Conservation (phyloP, 2,329 filamentous ascomycete species). For the Trichoderma koningii region DNA sequence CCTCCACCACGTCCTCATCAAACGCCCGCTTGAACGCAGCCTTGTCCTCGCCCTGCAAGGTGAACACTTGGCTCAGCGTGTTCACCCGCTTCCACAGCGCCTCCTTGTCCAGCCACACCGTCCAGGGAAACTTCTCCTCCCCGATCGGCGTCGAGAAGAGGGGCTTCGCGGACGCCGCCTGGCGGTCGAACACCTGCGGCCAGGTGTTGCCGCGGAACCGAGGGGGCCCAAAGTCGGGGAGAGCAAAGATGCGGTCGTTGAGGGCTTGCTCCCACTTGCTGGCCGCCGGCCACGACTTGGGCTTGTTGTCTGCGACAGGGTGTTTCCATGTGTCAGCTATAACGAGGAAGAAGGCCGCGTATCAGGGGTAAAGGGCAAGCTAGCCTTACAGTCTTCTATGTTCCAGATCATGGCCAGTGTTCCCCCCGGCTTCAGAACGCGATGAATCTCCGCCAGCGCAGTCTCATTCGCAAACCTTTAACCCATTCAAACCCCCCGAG, state of each 20-base stretch:
- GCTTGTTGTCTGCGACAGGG: conserved; percentile 60
- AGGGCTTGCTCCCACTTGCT: conserved; percentile 64
- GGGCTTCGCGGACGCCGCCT: conserved; percentile 50
- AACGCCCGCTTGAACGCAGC: conserved; percentile 53
- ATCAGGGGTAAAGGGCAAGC: neutral
- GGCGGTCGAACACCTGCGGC: conserved; percentile 64
- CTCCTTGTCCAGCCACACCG: conserved; percentile 59
- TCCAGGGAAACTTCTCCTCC: conserved; percentile 58
- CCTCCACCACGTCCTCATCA: conserved; percentile 54
- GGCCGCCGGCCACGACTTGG: conserved; percentile 54
- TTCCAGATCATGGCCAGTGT: conserved; percentile 73
- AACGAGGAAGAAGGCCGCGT: conserved; percentile 23
- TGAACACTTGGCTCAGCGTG: conserved; percentile 69
- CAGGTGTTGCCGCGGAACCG: conserved; percentile 67
- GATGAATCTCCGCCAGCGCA: conserved; percentile 65
- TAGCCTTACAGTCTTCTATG: conserved; percentile 64
- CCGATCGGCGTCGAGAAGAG: conserved; percentile 65
- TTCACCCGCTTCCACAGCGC: conserved; percentile 64
- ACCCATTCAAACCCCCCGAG: neutral
- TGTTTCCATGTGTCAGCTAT: neutral
- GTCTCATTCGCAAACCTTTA: conserved; percentile 67
- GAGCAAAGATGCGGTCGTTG: conserved; percentile 58
- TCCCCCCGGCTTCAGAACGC: conserved; percentile 62
- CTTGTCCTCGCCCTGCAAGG: conserved; percentile 55
- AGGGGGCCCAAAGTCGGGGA: conserved; percentile 57